Evolutionary conservation across 2,329 filamentous ascomycete genomes (phyloP).

Genomic region (Zasmidium citrigriseum): DNA sequence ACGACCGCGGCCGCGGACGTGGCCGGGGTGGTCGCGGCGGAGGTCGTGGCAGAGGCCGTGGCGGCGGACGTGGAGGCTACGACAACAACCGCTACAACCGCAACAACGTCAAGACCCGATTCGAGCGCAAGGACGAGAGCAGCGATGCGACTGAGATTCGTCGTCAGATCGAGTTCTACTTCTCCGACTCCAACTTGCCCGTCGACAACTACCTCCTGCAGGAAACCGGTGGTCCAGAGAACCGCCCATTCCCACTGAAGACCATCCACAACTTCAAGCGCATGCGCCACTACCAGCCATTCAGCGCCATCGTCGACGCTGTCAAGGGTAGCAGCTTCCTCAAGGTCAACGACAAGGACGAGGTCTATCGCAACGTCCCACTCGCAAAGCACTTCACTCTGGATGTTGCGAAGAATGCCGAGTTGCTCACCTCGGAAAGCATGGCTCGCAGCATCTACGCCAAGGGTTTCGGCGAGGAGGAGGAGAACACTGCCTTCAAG

Average conservation of each 20-base stretch:
- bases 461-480: slow-evolving; percentile 90
- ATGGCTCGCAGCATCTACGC: slow-evolving; percentile 81
- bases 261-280: slow-evolving; percentile 86
- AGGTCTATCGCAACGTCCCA: slow-evolving; percentile 76
- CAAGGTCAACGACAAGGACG: slow-evolving; percentile 69
- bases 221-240: slow-evolving; percentile 73
- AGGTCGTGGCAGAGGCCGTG: slow-evolving; percentile 14
- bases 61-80: slow-evolving; percentile 12
- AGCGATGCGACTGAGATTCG: slow-evolving; percentile 80
- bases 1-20: slow-evolving; percentile 12
- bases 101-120: slow-evolving; percentile 28
- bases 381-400: slow-evolving; percentile 54
- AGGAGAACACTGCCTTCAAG: slow-evolving; percentile 84
- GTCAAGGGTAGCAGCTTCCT: slow-evolving; percentile 76
- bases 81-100: slow-evolving; percentile 17
- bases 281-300: slow-evolving; percentile 92
- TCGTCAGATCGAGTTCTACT: slow-evolving; percentile 95
- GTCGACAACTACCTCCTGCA: slow-evolving; percentile 85
- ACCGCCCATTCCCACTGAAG: slow-evolving; percentile 77
- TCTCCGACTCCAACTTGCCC: slow-evolving; percentile 86
- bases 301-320: slow-evolving; percentile 78
- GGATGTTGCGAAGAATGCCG: slow-evolving; percentile 54
- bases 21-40: slow-evolving; percentile 17
- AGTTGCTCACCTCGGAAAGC: slow-evolving; percentile 63
- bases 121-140: slow-evolving; percentile 62